phyloP scores from a whole-genome alignment of 2,329 filamentous ascomycete genomes.

The Bipolaris gigantea region DNA sequence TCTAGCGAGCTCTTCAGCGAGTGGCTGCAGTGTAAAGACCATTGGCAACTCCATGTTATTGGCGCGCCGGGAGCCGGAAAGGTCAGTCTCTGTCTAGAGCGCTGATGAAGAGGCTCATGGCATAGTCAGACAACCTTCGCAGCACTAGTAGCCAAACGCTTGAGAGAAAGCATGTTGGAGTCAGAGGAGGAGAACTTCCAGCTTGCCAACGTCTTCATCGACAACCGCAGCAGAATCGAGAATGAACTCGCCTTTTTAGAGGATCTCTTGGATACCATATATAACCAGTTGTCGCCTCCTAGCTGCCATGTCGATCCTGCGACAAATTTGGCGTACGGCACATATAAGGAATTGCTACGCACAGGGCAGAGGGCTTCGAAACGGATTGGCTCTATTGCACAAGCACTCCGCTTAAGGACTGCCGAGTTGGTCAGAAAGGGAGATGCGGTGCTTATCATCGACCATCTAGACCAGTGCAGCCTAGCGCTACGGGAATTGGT shows the following conservation, averaged over 20 bases:
- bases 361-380: constrained; percentile 1
- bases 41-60: constrained; percentile 19
- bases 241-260: constrained; percentile 12
- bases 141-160: background rate
- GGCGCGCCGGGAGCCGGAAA: constrained; percentile 24
- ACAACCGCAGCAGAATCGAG: constrained; percentile 4
- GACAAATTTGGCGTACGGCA: background rate
- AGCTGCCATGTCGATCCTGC: background rate
- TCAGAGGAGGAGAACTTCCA: background rate
- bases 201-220: constrained; percentile 4
- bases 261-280: constrained; percentile 11
- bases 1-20: constrained; percentile 5
- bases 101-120: background rate
- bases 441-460: constrained; percentile 20
- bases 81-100: constrained; percentile 5
- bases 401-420: constrained; percentile 11
- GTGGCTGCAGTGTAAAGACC: constrained; percentile 9
- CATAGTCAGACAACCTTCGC: constrained; percentile 10
- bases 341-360: constrained; percentile 8
- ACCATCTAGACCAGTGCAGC: constrained; percentile 23
- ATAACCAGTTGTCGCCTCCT: constrained; percentile 2
- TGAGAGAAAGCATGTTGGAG: background rate
- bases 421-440: background rate
- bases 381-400: constrained; percentile 7
- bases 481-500: constrained; percentile 16